Base-by-base conservation (phyloP, 768 basidiomycete genomes). In the Galerina marginata region DNA sequence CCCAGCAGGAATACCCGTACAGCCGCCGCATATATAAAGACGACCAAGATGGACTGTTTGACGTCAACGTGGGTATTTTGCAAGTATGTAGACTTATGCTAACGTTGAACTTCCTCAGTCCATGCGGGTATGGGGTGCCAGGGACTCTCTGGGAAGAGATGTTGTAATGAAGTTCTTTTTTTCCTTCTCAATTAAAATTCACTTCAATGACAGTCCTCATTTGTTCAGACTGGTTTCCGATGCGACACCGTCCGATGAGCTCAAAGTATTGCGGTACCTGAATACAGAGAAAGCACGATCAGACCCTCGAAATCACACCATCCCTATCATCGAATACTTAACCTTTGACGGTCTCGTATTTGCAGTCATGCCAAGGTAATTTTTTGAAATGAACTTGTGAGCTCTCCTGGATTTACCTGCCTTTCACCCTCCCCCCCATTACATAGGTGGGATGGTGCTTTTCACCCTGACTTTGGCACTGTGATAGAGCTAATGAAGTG, bases 331-430 rank as follows among this genome's bases (percentile, higher is more conserved):
- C 2, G 63, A 66, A 3, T 66, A 52, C 25, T 16, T 66, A 6
- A 48, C n/a, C 1, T 66, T 62, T 36, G 59, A 63, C 39, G 52
- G 49, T 14, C 44, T 64, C 9, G 45, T 60, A 1, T 69, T 66
- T 38, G 61, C 58, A 2, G 67, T 69, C 16, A 66, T 63, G 65
- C 67, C 67, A 36, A 54, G 63, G 66, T 65, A 52, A 45, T 16
- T 52, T 16, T 52, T 10, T 25, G 12, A 16, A 36, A 10, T 54
- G 20, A 20, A 20, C 20, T 20, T 20, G 20, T 20, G 20, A 20
- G 20, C 20, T 20, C 20, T 20, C 20, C 20, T 20, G 20, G 20
- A 20, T 20, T 20, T 20, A 20, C 20, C 2, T 20, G 20, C 20
- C 20, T 20, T 20, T 20, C 20, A 20, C 20, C 20, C 20, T 20